phyloP scores from a whole-genome alignment of 106 monocot species.

The Dendrobium chrysotoxum region DNA sequence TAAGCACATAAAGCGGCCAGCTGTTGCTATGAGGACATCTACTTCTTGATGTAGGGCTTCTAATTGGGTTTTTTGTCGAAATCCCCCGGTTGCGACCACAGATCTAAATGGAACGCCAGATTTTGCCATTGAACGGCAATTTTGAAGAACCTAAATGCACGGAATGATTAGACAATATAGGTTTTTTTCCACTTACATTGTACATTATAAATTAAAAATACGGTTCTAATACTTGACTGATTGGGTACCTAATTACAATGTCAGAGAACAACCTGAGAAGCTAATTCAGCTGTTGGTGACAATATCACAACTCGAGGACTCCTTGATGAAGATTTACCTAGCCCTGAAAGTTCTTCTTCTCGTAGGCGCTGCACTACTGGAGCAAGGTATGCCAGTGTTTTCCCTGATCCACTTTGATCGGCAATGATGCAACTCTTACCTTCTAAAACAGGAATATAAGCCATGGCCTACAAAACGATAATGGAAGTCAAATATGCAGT shows the following conservation, averaged over 20 bases:
- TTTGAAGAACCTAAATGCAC: slow-evolving; percentile 64
- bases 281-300: slow-evolving; percentile 89
- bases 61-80: slow-evolving; percentile 87
- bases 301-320: slow-evolving; percentile 71
- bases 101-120: slow-evolving; percentile 84
- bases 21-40: slow-evolving; percentile 92
- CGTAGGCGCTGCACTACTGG: slow-evolving; percentile 72
- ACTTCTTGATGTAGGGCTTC: slow-evolving; percentile 72
- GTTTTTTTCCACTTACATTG: background rate
- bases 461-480: slow-evolving; percentile 53
- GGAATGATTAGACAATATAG: background rate
- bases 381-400: slow-evolving; percentile 87
- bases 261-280: slow-evolving; percentile 69
- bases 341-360: slow-evolving; percentile 67
- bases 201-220: background rate
- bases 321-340: slow-evolving; percentile 40
- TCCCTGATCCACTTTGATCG: slow-evolving; percentile 98
- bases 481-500: background rate
- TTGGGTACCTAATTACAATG: background rate
- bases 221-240: background rate
- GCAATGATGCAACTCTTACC: slow-evolving; percentile 92
- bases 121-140: slow-evolving; percentile 79
- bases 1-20: slow-evolving; percentile 78
- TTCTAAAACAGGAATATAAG: slow-evolving; percentile 55
- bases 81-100: slow-evolving; percentile 93